Percentiles rank a stretch among this genome's conserved stretches.
Conservation (phyloP, 768 basidiomycete species). For the Suillus sp. region DNA sequence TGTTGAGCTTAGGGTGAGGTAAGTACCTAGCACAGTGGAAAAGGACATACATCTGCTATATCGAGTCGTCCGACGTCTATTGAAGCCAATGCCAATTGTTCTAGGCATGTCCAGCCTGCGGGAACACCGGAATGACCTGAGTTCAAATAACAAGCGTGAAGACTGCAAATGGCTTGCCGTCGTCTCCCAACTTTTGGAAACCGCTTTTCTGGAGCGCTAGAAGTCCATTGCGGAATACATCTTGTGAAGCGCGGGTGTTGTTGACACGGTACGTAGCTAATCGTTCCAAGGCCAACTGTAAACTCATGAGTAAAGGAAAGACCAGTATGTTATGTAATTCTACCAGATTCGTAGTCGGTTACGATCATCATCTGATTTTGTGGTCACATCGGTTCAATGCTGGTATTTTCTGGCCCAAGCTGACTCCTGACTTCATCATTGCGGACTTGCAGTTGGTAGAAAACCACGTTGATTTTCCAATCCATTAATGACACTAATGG, state of each 20-base stretch:
- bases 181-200: slow-evolving; percentile 49
- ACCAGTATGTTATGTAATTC: slow-evolving; percentile 22
- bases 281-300: slow-evolving; percentile 49
- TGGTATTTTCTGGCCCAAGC: no score
- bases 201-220: slow-evolving; percentile 50
- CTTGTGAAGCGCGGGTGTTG: slow-evolving; percentile 55
- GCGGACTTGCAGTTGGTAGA: not conserved
- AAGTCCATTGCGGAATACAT: slow-evolving; percentile 57
- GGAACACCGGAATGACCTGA: not conserved
- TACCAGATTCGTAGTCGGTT: not conserved
- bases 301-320: slow-evolving; percentile 39
- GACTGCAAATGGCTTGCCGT: slow-evolving; percentile 42
- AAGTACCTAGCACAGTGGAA: slow-evolving; percentile 1
- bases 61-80: slow-evolving; percentile 73
- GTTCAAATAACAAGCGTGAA: not conserved
- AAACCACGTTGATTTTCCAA: not conserved
- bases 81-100: slow-evolving; percentile 78
- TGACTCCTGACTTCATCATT: no score
- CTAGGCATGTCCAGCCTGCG: slow-evolving; percentile 77
- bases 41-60: slow-evolving; percentile 67
- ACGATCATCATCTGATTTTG: no score
- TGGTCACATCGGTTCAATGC: no score
- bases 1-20: slow-evolving; percentile 13
- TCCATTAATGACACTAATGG: not conserved
- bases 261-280: slow-evolving; percentile 57